A percentile compares a stretch with the other conserved stretches of the same genome.
Evolutionary conservation across 208 protist species (phyloP).

Genomic region (Trypanosoma mega): DNA sequence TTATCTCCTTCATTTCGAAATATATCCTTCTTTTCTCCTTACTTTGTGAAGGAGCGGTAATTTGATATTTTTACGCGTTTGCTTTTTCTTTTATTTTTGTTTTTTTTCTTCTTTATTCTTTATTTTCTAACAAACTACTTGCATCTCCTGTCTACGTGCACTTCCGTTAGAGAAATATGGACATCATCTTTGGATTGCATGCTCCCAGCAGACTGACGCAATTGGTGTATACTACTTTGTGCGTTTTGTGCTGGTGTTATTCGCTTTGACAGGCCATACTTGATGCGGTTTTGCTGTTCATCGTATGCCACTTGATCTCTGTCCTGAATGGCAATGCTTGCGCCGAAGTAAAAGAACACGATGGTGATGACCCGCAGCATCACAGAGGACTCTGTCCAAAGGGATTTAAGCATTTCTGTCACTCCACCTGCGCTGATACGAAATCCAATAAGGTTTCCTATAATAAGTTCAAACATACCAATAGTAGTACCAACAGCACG

Average conservation of each 20-base stretch:
- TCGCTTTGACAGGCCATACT: slow-evolving; percentile 23
- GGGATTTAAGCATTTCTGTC: slow-evolving; percentile 7
- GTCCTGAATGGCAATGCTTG: slow-evolving; percentile 50
- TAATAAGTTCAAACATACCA: slow-evolving; percentile 48
- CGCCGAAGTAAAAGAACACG: slow-evolving; percentile 47
- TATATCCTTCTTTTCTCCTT: no score
- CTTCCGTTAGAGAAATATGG: no score
- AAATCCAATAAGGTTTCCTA: slow-evolving; percentile 78
- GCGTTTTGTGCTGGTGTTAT: no score
- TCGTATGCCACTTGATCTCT: slow-evolving; percentile 55
- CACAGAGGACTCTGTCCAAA: slow-evolving; percentile 23
- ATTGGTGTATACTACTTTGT: no score
- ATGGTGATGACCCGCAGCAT: slow-evolving; percentile 20
- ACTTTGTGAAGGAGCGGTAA: no score
- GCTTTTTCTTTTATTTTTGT: no score
- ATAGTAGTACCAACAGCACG: slow-evolving; percentile 36
- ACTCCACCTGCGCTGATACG: slow-evolving; percentile 33
- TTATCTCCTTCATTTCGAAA: background rate
- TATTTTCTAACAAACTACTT: no score
- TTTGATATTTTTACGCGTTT: no score
- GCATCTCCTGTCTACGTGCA: no score
- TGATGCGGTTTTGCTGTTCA: slow-evolving; percentile 27
- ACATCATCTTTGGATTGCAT: no score
- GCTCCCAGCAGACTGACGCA: no score
- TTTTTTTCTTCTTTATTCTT: no score